Base-by-base conservation (phyloP, 352 stramenopile genomes). In the Phytophthora citrophthora region DNA sequence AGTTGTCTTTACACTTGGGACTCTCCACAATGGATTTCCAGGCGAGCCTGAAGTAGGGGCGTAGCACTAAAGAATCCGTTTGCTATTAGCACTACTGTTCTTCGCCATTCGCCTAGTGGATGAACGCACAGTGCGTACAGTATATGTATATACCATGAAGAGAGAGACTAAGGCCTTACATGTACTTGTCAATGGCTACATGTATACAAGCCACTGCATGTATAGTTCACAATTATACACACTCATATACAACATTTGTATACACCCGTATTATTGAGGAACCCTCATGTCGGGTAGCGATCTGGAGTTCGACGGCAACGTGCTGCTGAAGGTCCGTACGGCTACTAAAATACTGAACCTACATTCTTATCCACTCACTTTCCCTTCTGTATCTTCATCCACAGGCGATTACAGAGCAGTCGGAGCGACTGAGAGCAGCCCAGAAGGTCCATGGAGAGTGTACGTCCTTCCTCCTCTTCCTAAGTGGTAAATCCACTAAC, bases 371-470 rank as follows among this genome's bases (percentile, higher is more conserved):
- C 24, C 26, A n/a, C 11, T 13, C 9, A 39, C 6, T 27, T 7
- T 5, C 29, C 9, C 20, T 20, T 20, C 9, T 34, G 29, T 34
- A 11, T 36, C 15, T 3, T 8, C 12, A 26, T 46, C 11, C 56
- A 10, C 53, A 83, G 75, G 78, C 78, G 18, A 82, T 87, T 52
- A 63, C 62, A 24, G 77, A 83, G 55, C 81, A 90, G 48, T 65
- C 84, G 54, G 58, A 71, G 51, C 70, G 74, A 53, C 58, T 90
- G 38, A 59, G 57, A 10, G 70, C 67, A 34, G 81, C 81, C 61
- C 72, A 86, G 62, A 65, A 54, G 24, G 54, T 56, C 26, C 72
- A 87, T 38, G 78, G 78, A 44, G 81, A 90, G 29, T 90, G 81
- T 87, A 51, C 27, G 81, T 74, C 0, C 4, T 13, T 6, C 58